These are phyloP conservation scores for Pichia sp. DNA, from an alignment of 1,139 yeast genomes.

Conservation along the genomic window DNA sequence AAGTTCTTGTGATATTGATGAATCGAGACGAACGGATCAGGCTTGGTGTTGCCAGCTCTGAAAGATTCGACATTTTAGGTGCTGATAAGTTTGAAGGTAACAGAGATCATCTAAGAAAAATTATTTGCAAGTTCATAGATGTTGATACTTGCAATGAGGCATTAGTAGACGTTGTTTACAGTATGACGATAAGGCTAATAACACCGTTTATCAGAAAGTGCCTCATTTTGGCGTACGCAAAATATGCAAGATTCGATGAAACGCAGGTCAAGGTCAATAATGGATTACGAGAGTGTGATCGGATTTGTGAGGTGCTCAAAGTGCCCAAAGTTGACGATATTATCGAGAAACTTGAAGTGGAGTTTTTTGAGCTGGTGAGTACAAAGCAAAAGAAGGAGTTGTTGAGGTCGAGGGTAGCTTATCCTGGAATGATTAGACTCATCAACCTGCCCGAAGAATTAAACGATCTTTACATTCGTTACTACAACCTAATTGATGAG, in stretches of 20 bases:
- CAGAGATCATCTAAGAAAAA: conserved; percentile 1
- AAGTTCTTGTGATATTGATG: conserved; percentile 21
- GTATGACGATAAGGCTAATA: conserved; percentile 52
- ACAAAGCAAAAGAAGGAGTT: conserved; percentile 12
- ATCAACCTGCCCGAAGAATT: conserved; percentile 46
- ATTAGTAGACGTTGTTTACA: conserved; percentile 38
- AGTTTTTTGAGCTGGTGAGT: conserved; percentile 13
- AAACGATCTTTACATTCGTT: conserved; percentile 64
- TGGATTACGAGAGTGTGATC: conserved; percentile 44
- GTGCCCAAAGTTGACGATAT: conserved; percentile 41
- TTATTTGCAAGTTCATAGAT: conserved; percentile 10
- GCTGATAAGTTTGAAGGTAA: conserved; percentile 12
- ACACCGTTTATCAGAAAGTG: conserved; percentile 69
- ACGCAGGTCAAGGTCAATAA: conserved; percentile 28
- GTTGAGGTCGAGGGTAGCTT: conserved; percentile 39
- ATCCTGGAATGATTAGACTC: conserved; percentile 46
- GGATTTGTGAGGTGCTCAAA: conserved; percentile 50
- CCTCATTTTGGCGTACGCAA: conserved; percentile 54
- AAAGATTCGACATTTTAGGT: conserved; percentile 2
- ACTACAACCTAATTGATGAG: conserved; percentile 45
- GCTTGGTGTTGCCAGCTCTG: background rate
- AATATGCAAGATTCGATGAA: conserved; percentile 52
- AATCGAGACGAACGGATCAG: conserved; percentile 5
- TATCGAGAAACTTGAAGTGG: conserved; percentile 16
- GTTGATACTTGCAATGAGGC: background rate